These are phyloP conservation scores for Sphagnum contortum DNA, from an alignment of 225 moss, liverwort and hornwort species.

Conservation along the genomic window DNA sequence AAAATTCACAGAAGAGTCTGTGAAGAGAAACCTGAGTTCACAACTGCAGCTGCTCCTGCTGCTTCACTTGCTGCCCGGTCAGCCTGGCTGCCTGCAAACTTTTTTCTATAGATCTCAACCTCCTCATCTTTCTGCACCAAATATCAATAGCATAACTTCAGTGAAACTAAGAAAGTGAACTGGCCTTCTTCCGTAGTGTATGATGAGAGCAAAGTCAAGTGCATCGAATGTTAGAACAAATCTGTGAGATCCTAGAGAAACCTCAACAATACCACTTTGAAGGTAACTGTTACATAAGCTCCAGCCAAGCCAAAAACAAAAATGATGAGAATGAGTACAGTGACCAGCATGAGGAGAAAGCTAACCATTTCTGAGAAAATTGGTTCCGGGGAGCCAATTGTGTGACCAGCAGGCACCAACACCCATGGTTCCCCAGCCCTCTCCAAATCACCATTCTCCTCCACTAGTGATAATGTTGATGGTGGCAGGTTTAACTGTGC, in stretches of 20 bases:
- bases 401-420: constrained; percentile 65
- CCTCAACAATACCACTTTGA: too few species aligned
- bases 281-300: too few species aligned
- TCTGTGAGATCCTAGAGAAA: too few species aligned
- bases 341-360: neutral
- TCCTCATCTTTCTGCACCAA: constrained; percentile 68
- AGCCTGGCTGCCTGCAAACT: constrained; percentile 89
- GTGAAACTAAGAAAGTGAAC: neutral
- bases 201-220: too few species aligned
- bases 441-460: constrained; percentile 59
- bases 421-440: constrained; percentile 72
- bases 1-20: neutral
- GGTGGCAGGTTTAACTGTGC: constrained; percentile 62
- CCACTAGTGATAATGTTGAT: constrained; percentile 54
- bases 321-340: too few species aligned
- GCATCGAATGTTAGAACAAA: too few species aligned
- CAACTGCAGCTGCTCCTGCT: constrained; percentile 24
- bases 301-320: too few species aligned
- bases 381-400: constrained; percentile 68
- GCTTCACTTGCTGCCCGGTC: constrained; percentile 63
- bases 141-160: neutral
- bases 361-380: constrained; percentile 82
- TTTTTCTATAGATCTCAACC: constrained; percentile 52
- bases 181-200: too few species aligned
- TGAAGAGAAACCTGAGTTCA: constrained; percentile 13